Evolutionary conservation across 805 yeast species (phyloP).

Genomic region (Barnettozyma botsteinii): DNA sequence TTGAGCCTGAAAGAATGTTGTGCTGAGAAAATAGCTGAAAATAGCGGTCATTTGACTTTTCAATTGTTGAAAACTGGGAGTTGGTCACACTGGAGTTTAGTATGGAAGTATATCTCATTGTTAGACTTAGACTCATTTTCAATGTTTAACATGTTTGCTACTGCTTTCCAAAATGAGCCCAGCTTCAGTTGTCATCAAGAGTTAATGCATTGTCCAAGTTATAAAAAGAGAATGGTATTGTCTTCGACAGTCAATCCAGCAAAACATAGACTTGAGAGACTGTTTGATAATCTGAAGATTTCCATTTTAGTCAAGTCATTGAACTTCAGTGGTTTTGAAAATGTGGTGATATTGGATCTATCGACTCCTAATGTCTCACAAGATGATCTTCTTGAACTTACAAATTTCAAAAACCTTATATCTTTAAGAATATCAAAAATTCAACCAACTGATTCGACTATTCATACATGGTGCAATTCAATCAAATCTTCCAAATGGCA

Average conservation of each 20-base stretch:
- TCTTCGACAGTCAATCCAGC: slow-evolving; percentile 14
- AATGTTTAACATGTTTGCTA: slow-evolving; percentile 26
- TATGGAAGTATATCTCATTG: slow-evolving; percentile 29
- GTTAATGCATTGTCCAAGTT: slow-evolving; percentile 8
- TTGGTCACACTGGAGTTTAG: slow-evolving; percentile 27
- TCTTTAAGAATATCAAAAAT: slow-evolving; percentile 15
- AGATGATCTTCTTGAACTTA: slow-evolving; percentile 16
- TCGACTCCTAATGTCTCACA: slow-evolving; percentile 10
- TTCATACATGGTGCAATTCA: slow-evolving; percentile 21
- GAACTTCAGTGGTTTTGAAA: slow-evolving; percentile 11
- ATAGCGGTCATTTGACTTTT: slow-evolving; percentile 16
- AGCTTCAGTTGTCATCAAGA: slow-evolving; percentile 16
- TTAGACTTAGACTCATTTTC: slow-evolving; percentile 28
- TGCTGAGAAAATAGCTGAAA: slow-evolving; percentile 25
- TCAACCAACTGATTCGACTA: slow-evolving; percentile 15
- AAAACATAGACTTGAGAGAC: slow-evolving; percentile 32
- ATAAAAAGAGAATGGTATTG: slow-evolving; percentile 11
- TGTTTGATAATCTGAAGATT: slow-evolving; percentile 24
- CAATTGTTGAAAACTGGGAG: slow-evolving; percentile 19
- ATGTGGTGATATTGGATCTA: slow-evolving; percentile 18
- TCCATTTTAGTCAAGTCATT: slow-evolving; percentile 12
- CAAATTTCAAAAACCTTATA: slow-evolving; percentile 17
- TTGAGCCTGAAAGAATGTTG: slow-evolving; percentile 22
- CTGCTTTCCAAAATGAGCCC: slow-evolving; percentile 18
- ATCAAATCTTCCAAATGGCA: slow-evolving; percentile 21